Conservation (phyloP, 192 early-diverging fungal species). For the Neocallimastix lanati region DNA sequence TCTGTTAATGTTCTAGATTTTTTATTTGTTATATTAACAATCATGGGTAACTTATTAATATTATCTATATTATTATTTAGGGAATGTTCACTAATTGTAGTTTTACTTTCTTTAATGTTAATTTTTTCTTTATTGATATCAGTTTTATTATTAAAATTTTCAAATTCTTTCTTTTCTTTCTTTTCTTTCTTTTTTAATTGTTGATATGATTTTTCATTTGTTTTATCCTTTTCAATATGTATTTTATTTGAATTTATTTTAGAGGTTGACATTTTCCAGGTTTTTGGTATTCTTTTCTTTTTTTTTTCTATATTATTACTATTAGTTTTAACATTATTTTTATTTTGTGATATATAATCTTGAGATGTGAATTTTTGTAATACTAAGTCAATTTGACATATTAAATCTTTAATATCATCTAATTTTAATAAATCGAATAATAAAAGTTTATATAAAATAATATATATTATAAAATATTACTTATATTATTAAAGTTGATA, state of each 20-base stretch:
- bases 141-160: neutral
- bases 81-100: no score
- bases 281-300: neutral
- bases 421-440: neutral
- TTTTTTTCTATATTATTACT: neutral
- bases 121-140: no score
- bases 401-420: neutral
- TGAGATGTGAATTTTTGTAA: neutral
- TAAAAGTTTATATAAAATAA: neutral
- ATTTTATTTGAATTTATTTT: neutral
- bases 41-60: no score
- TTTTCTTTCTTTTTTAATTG: neutral
- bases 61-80: no score
- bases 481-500: neutral
- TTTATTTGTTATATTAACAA: neutral
- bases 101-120: neutral
- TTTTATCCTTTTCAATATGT: neutral
- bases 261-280: neutral
- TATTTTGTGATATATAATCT: no score
- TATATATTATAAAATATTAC: neutral
- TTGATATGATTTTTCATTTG: neutral
- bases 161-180: neutral
- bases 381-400: neutral
- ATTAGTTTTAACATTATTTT: neutral
- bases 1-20: neutral